Conservation (phyloP, 306 rosid genomes). For the Clitoria ternatea region DNA sequence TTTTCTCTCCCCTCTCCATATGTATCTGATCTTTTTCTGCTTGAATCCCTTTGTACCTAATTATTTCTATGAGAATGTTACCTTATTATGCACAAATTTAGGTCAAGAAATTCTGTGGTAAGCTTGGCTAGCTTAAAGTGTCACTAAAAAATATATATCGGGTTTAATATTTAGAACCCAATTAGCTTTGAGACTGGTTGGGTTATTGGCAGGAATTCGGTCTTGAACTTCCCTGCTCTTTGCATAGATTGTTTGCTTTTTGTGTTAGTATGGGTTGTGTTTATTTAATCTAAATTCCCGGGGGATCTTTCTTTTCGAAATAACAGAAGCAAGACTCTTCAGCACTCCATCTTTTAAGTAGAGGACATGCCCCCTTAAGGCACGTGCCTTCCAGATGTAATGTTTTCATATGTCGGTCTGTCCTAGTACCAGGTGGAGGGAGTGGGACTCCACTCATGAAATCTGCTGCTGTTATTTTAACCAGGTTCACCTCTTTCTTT, state of each 20-base stretch:
- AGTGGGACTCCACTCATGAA: slow-evolving; percentile 53
- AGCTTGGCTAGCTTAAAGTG: background rate
- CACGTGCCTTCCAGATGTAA: slow-evolving; percentile 60
- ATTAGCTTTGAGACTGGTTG: background rate
- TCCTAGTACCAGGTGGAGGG: slow-evolving; percentile 67
- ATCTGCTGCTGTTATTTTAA: slow-evolving; percentile 61
- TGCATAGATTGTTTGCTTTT: background rate
- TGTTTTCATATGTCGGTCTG: slow-evolving; percentile 68
- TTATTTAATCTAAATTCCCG: slow-evolving; percentile 18
- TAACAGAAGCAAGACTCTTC: slow-evolving; percentile 55
- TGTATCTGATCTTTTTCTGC: background rate
- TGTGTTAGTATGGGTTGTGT: slow-evolving; percentile 11
- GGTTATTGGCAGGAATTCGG: slow-evolving; percentile 7
- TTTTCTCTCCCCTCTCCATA: background rate
- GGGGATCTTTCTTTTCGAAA: slow-evolving; percentile 32
- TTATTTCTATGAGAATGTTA: background rate
- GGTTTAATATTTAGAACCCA: background rate
- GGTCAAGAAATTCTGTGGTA: background rate
- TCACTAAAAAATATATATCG: background rate
- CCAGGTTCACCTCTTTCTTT: slow-evolving; percentile 43
- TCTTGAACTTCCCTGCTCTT: background rate
- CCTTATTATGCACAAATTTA: background rate
- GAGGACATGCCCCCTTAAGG: slow-evolving; percentile 48
- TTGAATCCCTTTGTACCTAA: background rate
- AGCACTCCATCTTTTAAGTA: slow-evolving; percentile 53